These are phyloP conservation scores for Antonospora locustae DNA, from an alignment of 371 early-diverging fungal genomes.

Conservation along the genomic window DNA sequence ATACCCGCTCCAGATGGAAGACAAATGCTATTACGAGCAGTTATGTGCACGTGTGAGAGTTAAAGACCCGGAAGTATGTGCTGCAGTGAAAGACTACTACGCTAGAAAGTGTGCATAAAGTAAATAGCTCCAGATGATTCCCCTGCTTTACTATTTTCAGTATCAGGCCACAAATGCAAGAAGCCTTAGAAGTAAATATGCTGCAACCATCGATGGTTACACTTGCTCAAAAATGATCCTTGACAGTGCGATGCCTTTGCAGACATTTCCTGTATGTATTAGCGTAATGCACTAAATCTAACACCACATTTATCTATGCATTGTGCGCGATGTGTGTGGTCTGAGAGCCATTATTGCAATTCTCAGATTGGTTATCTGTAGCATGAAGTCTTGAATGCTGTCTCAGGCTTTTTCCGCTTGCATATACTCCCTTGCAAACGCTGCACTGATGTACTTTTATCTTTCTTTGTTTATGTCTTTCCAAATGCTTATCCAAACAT, in stretches of 20 bases:
- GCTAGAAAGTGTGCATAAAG: conserved; percentile 1
- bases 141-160: background rate
- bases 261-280: too few species aligned
- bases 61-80: conserved; percentile 2
- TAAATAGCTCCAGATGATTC: background rate
- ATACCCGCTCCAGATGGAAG: conserved; percentile 3
- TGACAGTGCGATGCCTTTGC: too few species aligned
- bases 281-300: too few species aligned
- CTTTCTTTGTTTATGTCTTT: conserved; percentile 3
- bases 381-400: conserved; percentile 1
- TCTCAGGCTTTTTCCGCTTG: background rate
- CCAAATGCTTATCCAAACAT: conserved; percentile 7
- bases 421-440: conserved; percentile 5
- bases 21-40: background rate
- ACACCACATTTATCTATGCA: background rate
- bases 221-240: too few species aligned
- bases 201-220: too few species aligned
- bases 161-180: background rate
- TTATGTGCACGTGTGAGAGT: background rate
- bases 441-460: background rate
- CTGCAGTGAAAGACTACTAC: conserved; percentile 4
- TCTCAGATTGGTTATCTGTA: background rate
- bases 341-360: background rate
- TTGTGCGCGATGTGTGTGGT: background rate
- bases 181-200: too few species aligned